Conservation (phyloP, 2,329 filamentous ascomycete species). For the Trichoderma simmonsii region DNA sequence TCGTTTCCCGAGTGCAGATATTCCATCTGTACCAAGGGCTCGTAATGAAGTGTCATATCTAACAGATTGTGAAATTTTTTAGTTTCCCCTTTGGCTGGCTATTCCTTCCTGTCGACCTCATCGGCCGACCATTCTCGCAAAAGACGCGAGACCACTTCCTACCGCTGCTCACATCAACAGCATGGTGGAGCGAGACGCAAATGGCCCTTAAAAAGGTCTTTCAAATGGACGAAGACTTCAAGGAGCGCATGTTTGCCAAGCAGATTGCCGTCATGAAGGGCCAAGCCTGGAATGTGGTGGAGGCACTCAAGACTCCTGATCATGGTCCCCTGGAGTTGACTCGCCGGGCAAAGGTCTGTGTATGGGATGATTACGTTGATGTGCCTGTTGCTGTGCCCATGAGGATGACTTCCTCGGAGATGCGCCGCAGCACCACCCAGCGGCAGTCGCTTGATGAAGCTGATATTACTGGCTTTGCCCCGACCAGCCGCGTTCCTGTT, state of each 20-base stretch:
- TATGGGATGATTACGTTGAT: constrained; percentile 97
- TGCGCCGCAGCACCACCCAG: constrained; percentile 61
- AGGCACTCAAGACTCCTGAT: constrained; percentile 88
- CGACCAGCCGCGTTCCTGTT: constrained; percentile 33
- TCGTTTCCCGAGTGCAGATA: background rate
- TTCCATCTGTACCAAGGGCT: background rate
- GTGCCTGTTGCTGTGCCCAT: constrained; percentile 92
- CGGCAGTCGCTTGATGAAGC: constrained; percentile 67
- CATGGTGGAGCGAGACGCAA: constrained; percentile 97
- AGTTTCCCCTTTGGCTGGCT: constrained; percentile 99
- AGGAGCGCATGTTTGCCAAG: constrained; percentile 97
- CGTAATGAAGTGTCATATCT: background rate
- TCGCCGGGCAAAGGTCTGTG: constrained; percentile 82
- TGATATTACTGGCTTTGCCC: constrained; percentile 64
- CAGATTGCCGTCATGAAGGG: constrained; percentile 99
- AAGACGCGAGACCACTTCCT: constrained; percentile 92
- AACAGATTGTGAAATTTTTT: background rate
- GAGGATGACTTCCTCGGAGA: constrained; percentile 78
- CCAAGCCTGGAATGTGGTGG: constrained; percentile 98
- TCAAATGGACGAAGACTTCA: constrained; percentile 89
- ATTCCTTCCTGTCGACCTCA: constrained; percentile 92
- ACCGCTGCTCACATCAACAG: constrained; percentile 88
- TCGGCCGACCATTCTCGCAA: constrained; percentile 93
- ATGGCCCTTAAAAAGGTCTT: constrained; percentile 82
- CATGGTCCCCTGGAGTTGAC: constrained; percentile 94